Conservation (phyloP, 371 early-diverging fungal species). For the Zancudomyces culisetae region DNA sequence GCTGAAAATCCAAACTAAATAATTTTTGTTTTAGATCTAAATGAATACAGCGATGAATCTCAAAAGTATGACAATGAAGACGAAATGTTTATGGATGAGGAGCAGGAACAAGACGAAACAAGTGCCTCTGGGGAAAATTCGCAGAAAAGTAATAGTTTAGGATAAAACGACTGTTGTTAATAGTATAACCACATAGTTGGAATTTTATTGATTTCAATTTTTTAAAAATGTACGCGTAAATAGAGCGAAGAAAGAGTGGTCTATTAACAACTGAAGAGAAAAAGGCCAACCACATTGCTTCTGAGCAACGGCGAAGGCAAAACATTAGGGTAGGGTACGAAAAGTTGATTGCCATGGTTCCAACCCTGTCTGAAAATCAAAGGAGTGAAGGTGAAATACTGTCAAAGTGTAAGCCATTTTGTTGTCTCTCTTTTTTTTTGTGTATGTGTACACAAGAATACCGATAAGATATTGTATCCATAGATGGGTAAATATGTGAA, state of each 20-base stretch:
- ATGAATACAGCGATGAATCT: no score
- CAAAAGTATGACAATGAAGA: no score
- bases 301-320: constrained; percentile 72
- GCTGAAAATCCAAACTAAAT: no score
- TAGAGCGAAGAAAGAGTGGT: constrained; percentile 25
- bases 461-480: no score
- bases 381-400: constrained; percentile 30
- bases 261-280: constrained; percentile 81
- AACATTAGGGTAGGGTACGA: constrained; percentile 72
- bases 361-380: constrained; percentile 33
- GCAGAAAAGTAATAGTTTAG: background rate
- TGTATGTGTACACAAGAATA: no score
- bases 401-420: constrained; percentile 17
- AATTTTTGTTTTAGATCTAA: no score
- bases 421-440: no score
- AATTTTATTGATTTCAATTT: background rate
- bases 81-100: background rate
- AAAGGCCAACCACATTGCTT: constrained; percentile 82
- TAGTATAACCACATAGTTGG: background rate
- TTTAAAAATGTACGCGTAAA: background rate
- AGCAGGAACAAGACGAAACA: background rate
- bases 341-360: constrained; percentile 58
- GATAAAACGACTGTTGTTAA: background rate
- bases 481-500: no score
- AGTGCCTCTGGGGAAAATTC: no score